A percentile compares a stretch with the other conserved stretches of the same genome.
Conservation (phyloP, 495 filamentous ascomycete species). For the Lophiotrema nucula region DNA sequence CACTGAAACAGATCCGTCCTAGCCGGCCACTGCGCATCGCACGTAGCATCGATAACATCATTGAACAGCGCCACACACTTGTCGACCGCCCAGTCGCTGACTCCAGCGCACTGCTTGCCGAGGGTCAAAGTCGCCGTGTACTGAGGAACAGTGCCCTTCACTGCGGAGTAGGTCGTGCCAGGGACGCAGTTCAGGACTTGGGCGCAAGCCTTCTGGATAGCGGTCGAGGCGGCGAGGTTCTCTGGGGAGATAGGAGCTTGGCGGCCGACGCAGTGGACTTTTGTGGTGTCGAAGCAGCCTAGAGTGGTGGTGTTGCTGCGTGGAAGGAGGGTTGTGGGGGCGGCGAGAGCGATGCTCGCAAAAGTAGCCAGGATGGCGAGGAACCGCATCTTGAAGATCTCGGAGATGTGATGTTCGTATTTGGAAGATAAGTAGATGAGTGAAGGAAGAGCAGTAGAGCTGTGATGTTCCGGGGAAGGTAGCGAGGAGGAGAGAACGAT, state of each 20-base stretch:
- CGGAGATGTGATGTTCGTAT: too few species aligned
- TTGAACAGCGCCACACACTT: neutral
- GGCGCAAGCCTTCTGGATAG: neutral
- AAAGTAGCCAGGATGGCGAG: neutral
- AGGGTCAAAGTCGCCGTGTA: neutral
- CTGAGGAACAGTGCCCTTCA: neutral
- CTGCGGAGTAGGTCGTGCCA: neutral
- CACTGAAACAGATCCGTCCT: neutral
- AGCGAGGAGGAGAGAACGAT: too few species aligned
- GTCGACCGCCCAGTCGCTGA: neutral
- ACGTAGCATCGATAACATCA: neutral
- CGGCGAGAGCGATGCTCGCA: too few species aligned
- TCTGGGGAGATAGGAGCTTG: too few species aligned
- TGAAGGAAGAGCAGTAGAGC: too few species aligned
- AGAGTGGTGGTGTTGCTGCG: too few species aligned
- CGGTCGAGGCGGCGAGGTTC: neutral
- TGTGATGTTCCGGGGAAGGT: too few species aligned
- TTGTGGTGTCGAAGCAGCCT: too few species aligned
- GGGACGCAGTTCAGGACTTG: neutral
- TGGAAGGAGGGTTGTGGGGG: neutral
- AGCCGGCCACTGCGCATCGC: neutral
- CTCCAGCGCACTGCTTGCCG: neutral
- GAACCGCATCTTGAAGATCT: neutral
- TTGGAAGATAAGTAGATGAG: too few species aligned
- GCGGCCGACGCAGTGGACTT: too few species aligned